phyloP scores from a whole-genome alignment of 768 basidiomycete species.

The Mrakia frigida region DNA sequence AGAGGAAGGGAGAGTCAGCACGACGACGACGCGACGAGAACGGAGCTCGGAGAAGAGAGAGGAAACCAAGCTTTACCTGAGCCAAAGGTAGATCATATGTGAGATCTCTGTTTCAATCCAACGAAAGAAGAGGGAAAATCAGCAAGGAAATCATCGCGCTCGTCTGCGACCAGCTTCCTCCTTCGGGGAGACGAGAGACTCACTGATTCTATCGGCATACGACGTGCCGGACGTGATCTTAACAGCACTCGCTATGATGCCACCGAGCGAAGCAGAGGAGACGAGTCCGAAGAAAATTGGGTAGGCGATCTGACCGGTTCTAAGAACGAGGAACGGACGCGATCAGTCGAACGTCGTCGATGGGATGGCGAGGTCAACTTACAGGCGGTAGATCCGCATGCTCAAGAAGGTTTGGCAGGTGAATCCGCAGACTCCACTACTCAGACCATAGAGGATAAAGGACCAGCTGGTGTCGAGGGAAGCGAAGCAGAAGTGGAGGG shows the following conservation, averaged over 20 bases:
- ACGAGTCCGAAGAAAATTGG: not conserved
- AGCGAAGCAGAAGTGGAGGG: no score
- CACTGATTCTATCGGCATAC: not conserved
- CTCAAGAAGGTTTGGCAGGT: not conserved
- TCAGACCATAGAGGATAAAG: not conserved
- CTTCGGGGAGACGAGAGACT: not conserved
- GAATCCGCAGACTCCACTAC: not conserved
- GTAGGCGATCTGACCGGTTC: not conserved
- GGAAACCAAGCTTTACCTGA: not conserved
- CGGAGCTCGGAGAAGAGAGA: not conserved
- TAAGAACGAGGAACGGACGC: no score
- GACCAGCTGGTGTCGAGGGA: not conserved
- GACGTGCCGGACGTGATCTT: not conserved
- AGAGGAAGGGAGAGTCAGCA: no score
- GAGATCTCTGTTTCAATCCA: not conserved
- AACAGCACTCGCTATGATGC: not conserved
- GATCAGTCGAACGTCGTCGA: no score
- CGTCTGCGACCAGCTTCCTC: no score
- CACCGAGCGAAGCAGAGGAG: not conserved
- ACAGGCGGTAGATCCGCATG: slow-evolving; percentile 2
- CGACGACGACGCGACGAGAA: not conserved
- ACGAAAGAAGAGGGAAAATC: no score
- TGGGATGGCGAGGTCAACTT: no score
- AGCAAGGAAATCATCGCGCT: no score
- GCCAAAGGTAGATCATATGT: not conserved